Base-by-base conservation (phyloP, 805 yeast genomes). In the Candida vartiovaarae region DNA sequence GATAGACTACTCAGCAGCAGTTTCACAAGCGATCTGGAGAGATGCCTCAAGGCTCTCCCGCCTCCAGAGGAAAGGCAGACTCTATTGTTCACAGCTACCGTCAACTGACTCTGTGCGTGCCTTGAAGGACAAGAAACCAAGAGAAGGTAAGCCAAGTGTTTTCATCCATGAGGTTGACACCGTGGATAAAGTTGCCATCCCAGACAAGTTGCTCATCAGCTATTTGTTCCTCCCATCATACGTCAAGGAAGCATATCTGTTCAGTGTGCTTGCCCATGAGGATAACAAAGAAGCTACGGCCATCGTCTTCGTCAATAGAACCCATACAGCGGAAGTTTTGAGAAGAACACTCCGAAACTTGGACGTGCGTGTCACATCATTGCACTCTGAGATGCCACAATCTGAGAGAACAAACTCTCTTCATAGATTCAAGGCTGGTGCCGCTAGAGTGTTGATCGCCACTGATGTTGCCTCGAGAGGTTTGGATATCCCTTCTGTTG, bases 401-500 rank as follows among this genome's bases (percentile, higher is more conserved):
- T 65, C 74, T 28, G 98, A 93, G 60, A 77, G 99, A 64, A 80
- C 91, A 25, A 88, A 86, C 61, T 86, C 97, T 0, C 68, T 93
- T 43, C 98, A 90, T 51, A 72, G 98, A 56, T 93, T 93, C 66
- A 77, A 91, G 57, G 97, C 98, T 0, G 84, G 86, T 43, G 97
- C 96, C 4, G 98, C 98, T 0, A 75, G 95, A 38, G 87, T 93
- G 1, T 67, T 93, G 43, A 82, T 93, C 15, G 96, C 98, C 6
- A 93, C 99, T 0, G 99, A 93, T 62, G 97, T 93, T 24, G 99
- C 96, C 3, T 82, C 96, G 28, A 80, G 99, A 76, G 99, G 99
- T 62, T 74, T 93, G 51, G 99, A 93, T 73, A 93, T 93, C 44
- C 99, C 98, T 8, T 73, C 79, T 7, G 99, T 93, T 3, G 91